A percentile compares a stretch with the other conserved stretches of the same genome.
Conservation (phyloP, 768 basidiomycete genomes). For the Astraeus odoratus region DNA sequence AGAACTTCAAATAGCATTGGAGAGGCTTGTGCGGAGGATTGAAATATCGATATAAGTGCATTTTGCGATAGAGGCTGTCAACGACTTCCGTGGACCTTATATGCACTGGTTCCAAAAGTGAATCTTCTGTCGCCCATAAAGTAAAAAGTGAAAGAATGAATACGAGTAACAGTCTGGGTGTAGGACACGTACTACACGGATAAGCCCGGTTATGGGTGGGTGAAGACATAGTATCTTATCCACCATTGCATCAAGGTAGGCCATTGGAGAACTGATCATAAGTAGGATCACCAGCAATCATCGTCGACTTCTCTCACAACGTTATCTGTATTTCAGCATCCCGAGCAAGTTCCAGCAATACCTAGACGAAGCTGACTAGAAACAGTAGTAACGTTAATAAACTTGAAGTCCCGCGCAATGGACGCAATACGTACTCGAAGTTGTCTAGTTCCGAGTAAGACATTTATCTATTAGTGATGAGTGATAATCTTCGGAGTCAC, state of each 20-base stretch:
- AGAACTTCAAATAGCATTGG: slow-evolving; percentile 53
- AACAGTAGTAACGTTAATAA: neutral
- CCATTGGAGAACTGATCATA: slow-evolving; percentile 45
- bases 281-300: slow-evolving; percentile 39
- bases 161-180: neutral
- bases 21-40: slow-evolving; percentile 41
- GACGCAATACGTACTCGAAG: slow-evolving; percentile 10
- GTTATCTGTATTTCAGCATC: slow-evolving; percentile 40
- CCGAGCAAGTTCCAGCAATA: slow-evolving; percentile 47
- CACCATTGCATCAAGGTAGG: slow-evolving; percentile 48
- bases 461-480: slow-evolving; percentile 11
- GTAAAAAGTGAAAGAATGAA: neutral
- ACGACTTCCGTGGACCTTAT: slow-evolving; percentile 35
- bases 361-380: slow-evolving; percentile 33
- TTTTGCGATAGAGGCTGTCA: slow-evolving; percentile 35
- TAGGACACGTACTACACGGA: slow-evolving; percentile 7
- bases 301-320: slow-evolving; percentile 42
- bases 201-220: slow-evolving; percentile 25
- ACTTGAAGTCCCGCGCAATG: too few species aligned
- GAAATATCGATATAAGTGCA: slow-evolving; percentile 40
- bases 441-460: slow-evolving; percentile 18
- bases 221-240: slow-evolving; percentile 40
- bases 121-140: slow-evolving; percentile 42
- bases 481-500: neutral
- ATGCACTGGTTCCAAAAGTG: slow-evolving; percentile 41